Percentiles rank a stretch among this genome's conserved stretches.
phyloP scores from a whole-genome alignment of 2,329 filamentous ascomycete species.

The Colletotrichum neosansevieriae region DNA sequence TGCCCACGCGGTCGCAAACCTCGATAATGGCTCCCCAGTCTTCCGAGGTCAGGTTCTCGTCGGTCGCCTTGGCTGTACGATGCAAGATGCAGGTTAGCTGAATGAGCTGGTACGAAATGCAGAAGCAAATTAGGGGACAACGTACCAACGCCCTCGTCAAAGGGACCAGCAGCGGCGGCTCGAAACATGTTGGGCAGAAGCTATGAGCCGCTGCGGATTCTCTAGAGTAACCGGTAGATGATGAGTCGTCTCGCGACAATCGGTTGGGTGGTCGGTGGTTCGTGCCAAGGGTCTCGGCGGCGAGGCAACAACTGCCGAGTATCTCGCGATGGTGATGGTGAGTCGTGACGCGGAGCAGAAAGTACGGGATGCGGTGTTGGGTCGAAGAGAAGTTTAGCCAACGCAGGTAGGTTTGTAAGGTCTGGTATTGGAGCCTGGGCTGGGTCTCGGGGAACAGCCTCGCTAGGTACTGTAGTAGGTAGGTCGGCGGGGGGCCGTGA shows the following conservation, averaged over 20 bases:
- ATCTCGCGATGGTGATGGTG: not conserved
- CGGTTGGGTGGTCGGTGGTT: not conserved
- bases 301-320: conserved; percentile 6
- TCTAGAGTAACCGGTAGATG: not conserved
- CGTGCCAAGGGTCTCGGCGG: not conserved
- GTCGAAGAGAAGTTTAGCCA: conserved; percentile 1
- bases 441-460: not conserved
- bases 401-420: conserved; percentile 3
- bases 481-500: not conserved
- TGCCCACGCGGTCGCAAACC: conserved; percentile 70
- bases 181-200: conserved; percentile 64
- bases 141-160: conserved; percentile 71
- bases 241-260: conserved; percentile 1
- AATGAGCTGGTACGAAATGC: not conserved
- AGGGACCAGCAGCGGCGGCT: conserved; percentile 68
- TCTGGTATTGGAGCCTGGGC: conserved; percentile 18
- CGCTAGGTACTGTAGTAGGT: not conserved
- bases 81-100: conserved; percentile 12
- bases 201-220: conserved; percentile 33
- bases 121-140: conserved; percentile 36
- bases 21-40: conserved; percentile 76
- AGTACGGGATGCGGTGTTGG: not conserved
- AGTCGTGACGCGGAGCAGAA: not conserved
- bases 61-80: conserved; percentile 78
- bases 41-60: conserved; percentile 94